Evolutionary conservation across 495 filamentous ascomycete species (phyloP).

Genomic region (Baudoinia panamericana): DNA sequence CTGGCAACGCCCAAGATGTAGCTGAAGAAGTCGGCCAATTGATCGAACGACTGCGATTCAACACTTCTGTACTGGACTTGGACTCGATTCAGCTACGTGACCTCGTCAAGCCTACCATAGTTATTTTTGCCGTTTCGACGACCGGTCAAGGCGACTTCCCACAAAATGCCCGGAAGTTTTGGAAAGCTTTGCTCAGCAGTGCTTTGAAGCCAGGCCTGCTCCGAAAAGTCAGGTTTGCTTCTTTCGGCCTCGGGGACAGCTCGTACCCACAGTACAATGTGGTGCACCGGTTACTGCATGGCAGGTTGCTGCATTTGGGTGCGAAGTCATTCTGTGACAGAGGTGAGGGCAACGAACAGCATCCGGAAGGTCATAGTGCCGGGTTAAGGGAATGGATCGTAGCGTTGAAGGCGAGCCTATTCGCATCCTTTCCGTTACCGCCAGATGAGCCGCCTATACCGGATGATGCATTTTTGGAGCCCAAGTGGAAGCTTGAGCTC

Average conservation of each 20-base stretch:
- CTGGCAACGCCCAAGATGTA: slow-evolving; percentile 80
- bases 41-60: slow-evolving; percentile 62
- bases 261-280: slow-evolving; percentile 96
- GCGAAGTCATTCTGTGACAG: slow-evolving; percentile 61
- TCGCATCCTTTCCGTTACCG: slow-evolving; percentile 57
- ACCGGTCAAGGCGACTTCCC: slow-evolving; percentile 93
- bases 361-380: slow-evolving; percentile 64
- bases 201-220: slow-evolving; percentile 62
- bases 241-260: slow-evolving; percentile 87
- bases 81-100: slow-evolving; percentile 50
- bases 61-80: slow-evolving; percentile 59
- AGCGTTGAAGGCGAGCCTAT: slow-evolving; percentile 33
- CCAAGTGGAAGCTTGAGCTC: slow-evolving; percentile 60
- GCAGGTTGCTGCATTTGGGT: slow-evolving; percentile 72
- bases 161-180: slow-evolving; percentile 63
- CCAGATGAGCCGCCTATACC: slow-evolving; percentile 54
- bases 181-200: slow-evolving; percentile 69
- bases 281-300: slow-evolving; percentile 77
- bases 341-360: slow-evolving; percentile 84
- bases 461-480: slow-evolving; percentile 59
- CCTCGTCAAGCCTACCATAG: slow-evolving; percentile 43
- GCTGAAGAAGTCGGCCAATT: slow-evolving; percentile 68
- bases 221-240: slow-evolving; percentile 52
- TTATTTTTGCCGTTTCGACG: slow-evolving; percentile 74
- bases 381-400: slow-evolving; percentile 13